Conservation (phyloP, 2,329 filamentous ascomycete species). For the Calycina marina region DNA sequence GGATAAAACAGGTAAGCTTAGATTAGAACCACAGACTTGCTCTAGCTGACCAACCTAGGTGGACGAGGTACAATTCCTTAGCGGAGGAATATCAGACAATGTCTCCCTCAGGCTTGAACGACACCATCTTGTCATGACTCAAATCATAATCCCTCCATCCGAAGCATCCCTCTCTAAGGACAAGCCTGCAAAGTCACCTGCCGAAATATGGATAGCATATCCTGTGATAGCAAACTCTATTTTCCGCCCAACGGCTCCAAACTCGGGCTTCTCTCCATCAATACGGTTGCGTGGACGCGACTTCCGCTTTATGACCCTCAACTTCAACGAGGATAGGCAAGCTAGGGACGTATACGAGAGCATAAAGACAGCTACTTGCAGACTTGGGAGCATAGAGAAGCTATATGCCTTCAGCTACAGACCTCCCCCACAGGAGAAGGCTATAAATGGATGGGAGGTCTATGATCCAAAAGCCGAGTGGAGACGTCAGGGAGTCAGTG, state of each 20-base stretch:
- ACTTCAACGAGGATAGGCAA: constrained; percentile 59
- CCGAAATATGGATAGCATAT: constrained; percentile 84
- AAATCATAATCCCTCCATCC: constrained; percentile 19
- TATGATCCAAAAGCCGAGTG: constrained; percentile 84
- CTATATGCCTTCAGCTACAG: constrained; percentile 83
- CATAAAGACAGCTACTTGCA: constrained; percentile 69
- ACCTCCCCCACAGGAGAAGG: constrained; percentile 57
- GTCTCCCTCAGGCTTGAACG: constrained; percentile 47
- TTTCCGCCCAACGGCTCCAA: constrained; percentile 57
- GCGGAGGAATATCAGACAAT: constrained; percentile 38
- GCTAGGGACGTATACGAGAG: constrained; percentile 81
- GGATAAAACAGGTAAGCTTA: constrained; percentile 28
- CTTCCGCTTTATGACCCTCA: constrained; percentile 87
- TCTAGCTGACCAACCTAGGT: constrained; percentile 24
- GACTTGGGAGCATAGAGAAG: constrained; percentile 68
- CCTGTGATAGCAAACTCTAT: constrained; percentile 77
- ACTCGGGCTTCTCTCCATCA: constrained; percentile 58
- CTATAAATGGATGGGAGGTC: constrained; percentile 65
- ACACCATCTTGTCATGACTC: constrained; percentile 38
- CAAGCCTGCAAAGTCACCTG: constrained; percentile 24
- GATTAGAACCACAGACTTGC: constrained; percentile 7
- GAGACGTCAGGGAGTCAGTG: constrained; percentile 71
- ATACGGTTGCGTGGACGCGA: constrained; percentile 84
- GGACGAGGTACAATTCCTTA: constrained; percentile 45
- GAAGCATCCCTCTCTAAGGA: constrained; percentile 10